These are phyloP conservation scores for Bryoerythrophyllum caledonicum DNA, from an alignment of 225 moss, liverwort and hornwort species.

Conservation along the genomic window DNA sequence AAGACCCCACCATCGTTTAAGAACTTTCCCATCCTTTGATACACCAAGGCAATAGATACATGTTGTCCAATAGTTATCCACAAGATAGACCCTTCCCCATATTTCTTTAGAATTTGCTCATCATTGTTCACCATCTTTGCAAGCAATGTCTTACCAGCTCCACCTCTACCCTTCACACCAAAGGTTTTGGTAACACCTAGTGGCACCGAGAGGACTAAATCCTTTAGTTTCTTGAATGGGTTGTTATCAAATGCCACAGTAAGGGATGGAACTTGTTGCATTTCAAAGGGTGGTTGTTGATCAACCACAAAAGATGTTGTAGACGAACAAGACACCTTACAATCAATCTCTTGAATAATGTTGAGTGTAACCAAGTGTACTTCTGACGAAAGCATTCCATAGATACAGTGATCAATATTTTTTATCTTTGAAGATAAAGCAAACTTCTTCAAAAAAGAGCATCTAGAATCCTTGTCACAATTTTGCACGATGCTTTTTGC, in stretches of 20 bases:
- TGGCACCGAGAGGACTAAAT: background rate
- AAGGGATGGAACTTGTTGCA: too few relatives aligned
- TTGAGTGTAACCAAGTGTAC: background rate
- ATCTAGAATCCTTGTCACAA: background rate
- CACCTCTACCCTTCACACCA: constrained; percentile 1
- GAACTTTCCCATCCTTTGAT: background rate
- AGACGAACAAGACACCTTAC: too few relatives aligned
- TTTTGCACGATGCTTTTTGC: background rate
- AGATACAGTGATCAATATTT: background rate
- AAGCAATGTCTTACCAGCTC: constrained; percentile 9
- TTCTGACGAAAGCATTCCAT: rapidly evolving
- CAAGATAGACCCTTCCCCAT: background rate
- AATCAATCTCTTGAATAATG: too few relatives aligned
- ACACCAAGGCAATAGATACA: background rate
- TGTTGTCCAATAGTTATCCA: background rate
- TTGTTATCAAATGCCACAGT: too few relatives aligned
- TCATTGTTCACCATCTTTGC: too few relatives aligned
- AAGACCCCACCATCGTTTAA: background rate
- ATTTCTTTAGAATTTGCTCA: background rate
- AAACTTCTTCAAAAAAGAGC: too few relatives aligned
- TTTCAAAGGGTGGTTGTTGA: too few relatives aligned
- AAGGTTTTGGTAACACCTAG: background rate
- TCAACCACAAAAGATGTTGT: too few relatives aligned
- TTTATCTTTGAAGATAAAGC: background rate
- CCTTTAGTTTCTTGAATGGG: too few relatives aligned